Conservation (phyloP, 306 rosid genomes). For the Phaseolus lunatus region DNA sequence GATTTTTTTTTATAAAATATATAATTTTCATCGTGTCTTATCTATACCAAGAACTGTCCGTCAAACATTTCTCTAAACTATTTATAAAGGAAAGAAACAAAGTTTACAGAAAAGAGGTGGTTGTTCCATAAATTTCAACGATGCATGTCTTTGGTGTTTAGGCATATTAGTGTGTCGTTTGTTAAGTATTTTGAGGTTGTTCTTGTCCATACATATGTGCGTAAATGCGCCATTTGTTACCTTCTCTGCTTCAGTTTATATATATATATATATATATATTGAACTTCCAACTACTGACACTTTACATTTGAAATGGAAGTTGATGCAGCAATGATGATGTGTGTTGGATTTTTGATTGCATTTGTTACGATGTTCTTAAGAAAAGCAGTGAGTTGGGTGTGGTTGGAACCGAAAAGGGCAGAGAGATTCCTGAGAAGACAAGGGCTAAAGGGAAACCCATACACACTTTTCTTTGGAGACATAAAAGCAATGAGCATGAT, state of each 20-base stretch:
- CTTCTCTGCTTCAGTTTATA: neutral
- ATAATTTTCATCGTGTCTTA: neutral
- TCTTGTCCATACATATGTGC: neutral
- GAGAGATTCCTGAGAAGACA: neutral
- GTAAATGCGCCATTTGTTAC: neutral
- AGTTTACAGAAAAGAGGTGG: neutral
- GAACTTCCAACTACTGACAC: neutral
- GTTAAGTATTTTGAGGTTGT: neutral
- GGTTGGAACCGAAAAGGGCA: neutral
- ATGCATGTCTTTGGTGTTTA: neutral
- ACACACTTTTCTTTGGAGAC: neutral
- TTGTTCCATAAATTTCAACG: neutral
- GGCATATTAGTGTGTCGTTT: neutral
- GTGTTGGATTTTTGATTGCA: neutral
- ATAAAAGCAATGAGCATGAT: neutral
- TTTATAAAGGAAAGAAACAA: neutral
- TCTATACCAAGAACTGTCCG: neutral
- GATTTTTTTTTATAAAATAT: no score
- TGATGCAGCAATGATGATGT: neutral
- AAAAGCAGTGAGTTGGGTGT: neutral
- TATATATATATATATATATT: neutral
- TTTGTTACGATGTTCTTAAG: neutral
- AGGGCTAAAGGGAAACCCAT: neutral
- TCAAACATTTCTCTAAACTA: neutral
- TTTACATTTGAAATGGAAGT: neutral